Conservation (phyloP, 1,284 basidiomycete species). For the Sanguinoderma infundibulare region DNA sequence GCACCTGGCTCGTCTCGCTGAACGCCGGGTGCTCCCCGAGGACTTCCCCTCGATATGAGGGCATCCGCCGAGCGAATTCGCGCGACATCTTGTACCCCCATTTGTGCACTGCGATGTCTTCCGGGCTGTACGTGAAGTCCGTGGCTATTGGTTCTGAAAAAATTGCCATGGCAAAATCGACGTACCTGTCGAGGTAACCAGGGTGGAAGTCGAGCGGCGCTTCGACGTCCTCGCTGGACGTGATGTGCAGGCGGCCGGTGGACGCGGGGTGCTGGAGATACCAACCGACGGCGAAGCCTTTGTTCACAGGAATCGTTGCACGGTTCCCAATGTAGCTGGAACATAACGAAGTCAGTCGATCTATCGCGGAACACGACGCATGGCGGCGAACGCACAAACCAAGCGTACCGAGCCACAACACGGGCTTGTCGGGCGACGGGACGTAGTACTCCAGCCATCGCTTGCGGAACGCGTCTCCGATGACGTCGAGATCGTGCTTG, state of each 20-base stretch:
- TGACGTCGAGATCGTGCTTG: conserved; percentile 41
- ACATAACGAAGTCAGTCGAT: no score
- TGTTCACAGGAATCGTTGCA: no score
- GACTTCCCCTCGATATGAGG: conserved; percentile 58
- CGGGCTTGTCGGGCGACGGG: conserved; percentile 48
- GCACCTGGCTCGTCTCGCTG: conserved; percentile 47
- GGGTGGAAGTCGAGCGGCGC: conserved; percentile 42
- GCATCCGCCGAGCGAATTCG: conserved; percentile 64
- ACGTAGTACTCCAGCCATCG: conserved; percentile 46
- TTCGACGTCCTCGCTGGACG: conserved; percentile 40
- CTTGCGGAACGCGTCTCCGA: conserved; percentile 46
- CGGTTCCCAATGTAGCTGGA: no score
- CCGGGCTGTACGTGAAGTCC: conserved; percentile 17
- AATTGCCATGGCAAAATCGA: background rate
- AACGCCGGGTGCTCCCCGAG: conserved; percentile 52
- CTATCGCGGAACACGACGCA: no score
- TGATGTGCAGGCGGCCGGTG: conserved; percentile 48
- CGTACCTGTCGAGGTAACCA: conserved; percentile 10
- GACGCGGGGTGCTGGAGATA: conserved; percentile 50
- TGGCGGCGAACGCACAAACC: no score
- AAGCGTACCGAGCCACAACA: conserved; percentile 28
- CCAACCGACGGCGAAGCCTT: no score
- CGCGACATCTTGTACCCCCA: conserved; percentile 60
- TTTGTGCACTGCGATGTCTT: conserved; percentile 57
- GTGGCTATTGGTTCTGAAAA: background rate